Conservation (phyloP, 139 green algal genomes). For the Picochlorum sp. region DNA sequence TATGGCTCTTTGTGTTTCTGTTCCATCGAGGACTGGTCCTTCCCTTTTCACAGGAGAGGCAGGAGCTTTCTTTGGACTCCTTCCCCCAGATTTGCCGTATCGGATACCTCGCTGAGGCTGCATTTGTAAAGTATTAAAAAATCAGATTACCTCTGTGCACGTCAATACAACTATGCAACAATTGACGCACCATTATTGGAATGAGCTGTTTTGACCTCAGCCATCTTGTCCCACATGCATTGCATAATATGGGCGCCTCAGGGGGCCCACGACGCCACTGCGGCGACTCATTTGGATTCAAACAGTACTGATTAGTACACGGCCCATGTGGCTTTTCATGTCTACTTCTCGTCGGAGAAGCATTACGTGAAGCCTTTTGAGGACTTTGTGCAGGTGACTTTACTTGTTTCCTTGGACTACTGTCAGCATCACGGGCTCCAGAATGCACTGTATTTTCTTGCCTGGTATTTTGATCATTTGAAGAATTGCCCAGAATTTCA, state of each 20-base stretch:
- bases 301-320: constrained; percentile 29
- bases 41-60: too few species aligned
- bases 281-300: constrained; percentile 24
- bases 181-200: constrained; percentile 1
- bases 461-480: not conserved
- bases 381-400: not conserved
- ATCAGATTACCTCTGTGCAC: not conserved
- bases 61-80: constrained; percentile 3
- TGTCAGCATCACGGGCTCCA: not conserved
- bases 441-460: not conserved
- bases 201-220: constrained; percentile 28
- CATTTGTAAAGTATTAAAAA: not conserved
- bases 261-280: constrained; percentile 56
- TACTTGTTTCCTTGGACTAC: constrained; percentile 1
- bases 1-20: too few species aligned
- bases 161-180: constrained; percentile 13
- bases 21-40: too few species aligned
- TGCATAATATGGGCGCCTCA: constrained; percentile 54
- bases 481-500: too few species aligned
- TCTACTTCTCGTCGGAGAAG: not conserved
- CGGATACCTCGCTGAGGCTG: constrained; percentile 26
- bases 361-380: not conserved
- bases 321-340: constrained; percentile 12
- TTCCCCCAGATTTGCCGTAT: constrained; percentile 13
- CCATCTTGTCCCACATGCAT: constrained; percentile 61